Evolutionary conservation across 495 filamentous ascomycete species (phyloP), one percentile per base, ranked within the genome.

Genomic region (Filosporella fistucella): DNA sequence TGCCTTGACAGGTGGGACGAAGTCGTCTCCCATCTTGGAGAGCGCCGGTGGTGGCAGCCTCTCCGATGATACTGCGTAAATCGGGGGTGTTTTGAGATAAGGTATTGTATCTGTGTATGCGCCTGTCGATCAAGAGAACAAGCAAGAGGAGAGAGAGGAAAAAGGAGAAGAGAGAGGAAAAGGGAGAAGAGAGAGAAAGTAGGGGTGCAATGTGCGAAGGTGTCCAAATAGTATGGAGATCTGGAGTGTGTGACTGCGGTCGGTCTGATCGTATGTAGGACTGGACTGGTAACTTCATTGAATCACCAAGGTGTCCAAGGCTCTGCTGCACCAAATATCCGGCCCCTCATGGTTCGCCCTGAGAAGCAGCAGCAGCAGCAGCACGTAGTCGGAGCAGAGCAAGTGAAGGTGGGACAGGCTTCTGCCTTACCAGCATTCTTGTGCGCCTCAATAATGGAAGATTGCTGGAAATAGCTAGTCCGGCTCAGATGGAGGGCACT

Each of bases 1-100:
- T 29, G 22, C 20, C 23, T 54, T 53, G n/a, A 59, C 42, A 12
- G 57, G 57, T 43, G 49, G 21, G 10, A 40, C 48, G 34, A 51
- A 35, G 35, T 59, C 48, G 48, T 29, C 41, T 25, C 23, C 43
- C 45, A 53, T 57, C 7, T 16, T 42, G 14, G 26, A 17, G 38
- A 24, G 34, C 36, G 30, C 40, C 48, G 33, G 42, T 34, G 24
- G 34, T 9, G 30, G 24, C 20, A 30, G 39, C 30, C 30, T 14
- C 16, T 20, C 6, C 13, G 24, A 13, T 29, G 41, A 17, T 11
- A 2, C 24, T 29, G 12, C 18, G 12, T 20, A 8, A 18, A n/a
- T 18, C 30, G n/a, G 20, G 4, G 14, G 11, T 13, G 10, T 28
- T 22, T n/a, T 9, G 13, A 16, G 14, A 24, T 24, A 20, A 26